phyloP scores from a whole-genome alignment of 371 early-diverging fungal genomes.

The Antonospora locustae region DNA sequence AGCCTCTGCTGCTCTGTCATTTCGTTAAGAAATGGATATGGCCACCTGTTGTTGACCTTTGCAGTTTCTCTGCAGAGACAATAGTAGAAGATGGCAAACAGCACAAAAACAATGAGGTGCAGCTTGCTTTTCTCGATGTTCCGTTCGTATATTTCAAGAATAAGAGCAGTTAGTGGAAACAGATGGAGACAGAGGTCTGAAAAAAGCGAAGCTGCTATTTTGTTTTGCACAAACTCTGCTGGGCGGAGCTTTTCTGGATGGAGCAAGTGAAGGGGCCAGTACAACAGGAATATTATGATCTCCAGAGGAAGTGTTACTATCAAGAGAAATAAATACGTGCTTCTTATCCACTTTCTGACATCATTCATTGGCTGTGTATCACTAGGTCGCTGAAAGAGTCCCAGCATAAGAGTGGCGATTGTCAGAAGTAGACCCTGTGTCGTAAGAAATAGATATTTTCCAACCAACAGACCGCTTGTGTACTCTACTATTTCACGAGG shows the following conservation, averaged over 20 bases:
- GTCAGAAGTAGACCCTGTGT: slow-evolving; percentile 14
- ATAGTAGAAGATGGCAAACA: slow-evolving; percentile 2
- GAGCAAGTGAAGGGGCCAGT: slow-evolving; percentile 12
- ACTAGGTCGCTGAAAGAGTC: too few relatives aligned
- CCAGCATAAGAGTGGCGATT: slow-evolving; percentile 8
- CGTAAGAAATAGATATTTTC: slow-evolving; percentile 16
- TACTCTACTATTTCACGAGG: slow-evolving; percentile 5
- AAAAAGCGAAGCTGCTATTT: slow-evolving; percentile 7
- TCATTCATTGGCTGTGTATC: slow-evolving; percentile 6
- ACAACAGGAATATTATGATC: slow-evolving; percentile 13
- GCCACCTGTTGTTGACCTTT: too few relatives aligned
- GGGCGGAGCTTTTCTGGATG: slow-evolving; percentile 14
- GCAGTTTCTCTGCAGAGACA: too few relatives aligned
- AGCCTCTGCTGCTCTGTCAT: too few relatives aligned
- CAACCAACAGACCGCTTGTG: slow-evolving; percentile 1
- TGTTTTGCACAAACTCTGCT: slow-evolving; percentile 1
- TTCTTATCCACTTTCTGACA: not conserved
- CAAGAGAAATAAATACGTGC: slow-evolving; percentile 6
- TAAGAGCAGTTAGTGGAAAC: slow-evolving; percentile 9
- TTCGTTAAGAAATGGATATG: too few relatives aligned
- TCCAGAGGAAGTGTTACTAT: slow-evolving; percentile 10
- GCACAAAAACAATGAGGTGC: slow-evolving; percentile 4
- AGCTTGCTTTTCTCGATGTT: not conserved
- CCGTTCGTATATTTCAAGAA: slow-evolving; percentile 2
- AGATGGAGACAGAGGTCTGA: slow-evolving; percentile 14